Evolutionary conservation across 2,329 filamentous ascomycete genomes (phyloP), one percentile per base, ranked within the genome.

Genomic region (Colletotrichum gigasporum): DNA sequence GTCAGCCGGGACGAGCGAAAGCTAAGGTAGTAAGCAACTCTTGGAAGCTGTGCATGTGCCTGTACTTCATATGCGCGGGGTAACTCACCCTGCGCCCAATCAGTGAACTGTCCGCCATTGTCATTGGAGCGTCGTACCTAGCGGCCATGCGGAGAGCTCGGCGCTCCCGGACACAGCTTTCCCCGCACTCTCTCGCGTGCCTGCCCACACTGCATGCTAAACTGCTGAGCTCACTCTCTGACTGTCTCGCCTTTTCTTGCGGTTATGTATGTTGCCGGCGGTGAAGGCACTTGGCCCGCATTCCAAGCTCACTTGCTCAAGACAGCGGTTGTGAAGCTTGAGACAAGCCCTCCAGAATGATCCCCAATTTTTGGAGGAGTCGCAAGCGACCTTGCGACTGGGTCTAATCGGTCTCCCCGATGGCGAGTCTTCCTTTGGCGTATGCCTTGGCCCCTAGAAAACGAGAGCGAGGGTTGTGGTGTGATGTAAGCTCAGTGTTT

Each of bases 1-100:
- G 62, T 64, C 62, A 64, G 56, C 42, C 44, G 48, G 10, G 48
- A 16, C n/a, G 22, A 12, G 20, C 28, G n/a, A 50, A 35, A 28
- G 9, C 18, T 56, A 24, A 12, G 34, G 41, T 10, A 39, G 26
- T 14, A n/a, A 34, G n/a, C n/a, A n/a, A n/a, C n/a, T 47, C 22
- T 44, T 45, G 41, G 41, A 34, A 47, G 34, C n/a, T 48, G 51
- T 41, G 42, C 22, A 14, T 56, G 22, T 48, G n/a, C n/a, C n/a
- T n/a, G n/a, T n/a, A n/a, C n/a, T n/a, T n/a, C n/a, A n/a, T n/a
- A n/a, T 48, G 32, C 24, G 58, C 51, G 58, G 41, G 41, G 58
- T 61, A 61, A 56, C 16, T 34, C 30, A 37, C 20, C 16, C 20
- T 44, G 51, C n/a, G 34, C 37, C n/a, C n/a, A n/a, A n/a, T n/a